phyloP scores from a whole-genome alignment of 1,284 basidiomycete species.

The Neolentinus lepideus region DNA sequence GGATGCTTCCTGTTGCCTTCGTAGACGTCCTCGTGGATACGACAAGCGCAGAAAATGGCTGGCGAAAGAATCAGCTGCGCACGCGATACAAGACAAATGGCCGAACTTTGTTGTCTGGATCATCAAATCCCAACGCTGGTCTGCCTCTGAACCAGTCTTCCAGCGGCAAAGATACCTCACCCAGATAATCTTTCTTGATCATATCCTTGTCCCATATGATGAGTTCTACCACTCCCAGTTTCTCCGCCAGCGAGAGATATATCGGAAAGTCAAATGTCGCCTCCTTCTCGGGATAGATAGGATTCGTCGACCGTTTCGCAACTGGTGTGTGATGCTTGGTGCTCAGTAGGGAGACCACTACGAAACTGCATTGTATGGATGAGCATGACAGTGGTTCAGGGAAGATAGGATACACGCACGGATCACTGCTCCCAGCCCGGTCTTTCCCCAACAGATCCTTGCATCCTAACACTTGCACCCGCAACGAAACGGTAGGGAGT shows the following conservation, averaged over 20 bases:
- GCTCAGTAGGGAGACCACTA: constrained; percentile 61
- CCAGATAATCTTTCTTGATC: constrained; percentile 88
- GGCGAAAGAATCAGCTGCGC: constrained; percentile 2
- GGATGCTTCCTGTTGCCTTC: constrained; percentile 52
- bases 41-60: constrained; percentile 51
- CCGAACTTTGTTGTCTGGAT: constrained; percentile 48
- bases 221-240: constrained; percentile 74
- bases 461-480: constrained; percentile 62
- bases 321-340: constrained; percentile 74
- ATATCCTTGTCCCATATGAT: constrained; percentile 94
- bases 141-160: constrained; percentile 74
- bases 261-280: constrained; percentile 87
- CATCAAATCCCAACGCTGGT: constrained; percentile 45
- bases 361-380: constrained; percentile 45
- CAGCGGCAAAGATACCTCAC: constrained; percentile 74
- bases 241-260: constrained; percentile 66
- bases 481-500: constrained; percentile 53
- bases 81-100: constrained; percentile 11
- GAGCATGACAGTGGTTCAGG: background rate
- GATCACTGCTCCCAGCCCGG: constrained; percentile 62
- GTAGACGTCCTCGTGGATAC: constrained; percentile 63
- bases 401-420: constrained; percentile 39
- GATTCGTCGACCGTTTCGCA: constrained; percentile 75
- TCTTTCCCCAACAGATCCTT: constrained; percentile 55
- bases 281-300: constrained; percentile 61